Evolutionary conservation across 1,284 basidiomycete genomes (phyloP), one percentile per base, ranked within the genome.

Genomic region (Irpex lacteus): DNA sequence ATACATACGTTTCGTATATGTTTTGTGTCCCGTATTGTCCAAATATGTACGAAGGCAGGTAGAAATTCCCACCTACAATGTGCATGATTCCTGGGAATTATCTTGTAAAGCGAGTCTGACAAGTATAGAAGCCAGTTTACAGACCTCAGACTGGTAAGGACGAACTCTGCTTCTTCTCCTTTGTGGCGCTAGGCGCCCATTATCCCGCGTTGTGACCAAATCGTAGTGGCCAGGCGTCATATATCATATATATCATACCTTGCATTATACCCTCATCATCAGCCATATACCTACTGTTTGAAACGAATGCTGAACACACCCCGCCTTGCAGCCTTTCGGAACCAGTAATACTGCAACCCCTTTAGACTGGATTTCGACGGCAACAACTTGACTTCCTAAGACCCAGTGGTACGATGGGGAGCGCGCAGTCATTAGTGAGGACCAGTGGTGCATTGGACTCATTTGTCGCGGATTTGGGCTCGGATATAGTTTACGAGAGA

Each of bases 401-500:
- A 26, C 26, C 26, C 26, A 26, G 26, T 26, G 26, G 15, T 15
- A 13, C 44, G 47, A 91, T 91, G 90, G 90, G 90, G 11, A 91
- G 91, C 71, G 82, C 80, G 34, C 88, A 91, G 68, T 87, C 89
- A 1, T 76, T 91, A 66, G 87, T 87, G 64, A 84, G 90, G 66
- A 87, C 88, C 0, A 85, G 82, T 7, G 92, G 90, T 55, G 92
- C 94, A 5, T 80, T 96, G 65, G 95, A 96, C 76, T 94, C 92
- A 4, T 96, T 94, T 74, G 89, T 98, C 32, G 84, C 89, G 5
- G 95, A 98, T 73, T 83, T 98, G 7, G 91, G 92, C 9, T 85
- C 84, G 13, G 95, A 97, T 73, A 84, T 97, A 18, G 83, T 91
- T 4, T 97, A 96, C 72, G 96, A 98, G 74, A 92, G 93, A 81